Percentiles rank a stretch among this genome's conserved stretches.
Evolutionary conservation across 225 moss, liverwort and hornwort genomes (phyloP).

Genomic region (Sphagnum tenellum): DNA sequence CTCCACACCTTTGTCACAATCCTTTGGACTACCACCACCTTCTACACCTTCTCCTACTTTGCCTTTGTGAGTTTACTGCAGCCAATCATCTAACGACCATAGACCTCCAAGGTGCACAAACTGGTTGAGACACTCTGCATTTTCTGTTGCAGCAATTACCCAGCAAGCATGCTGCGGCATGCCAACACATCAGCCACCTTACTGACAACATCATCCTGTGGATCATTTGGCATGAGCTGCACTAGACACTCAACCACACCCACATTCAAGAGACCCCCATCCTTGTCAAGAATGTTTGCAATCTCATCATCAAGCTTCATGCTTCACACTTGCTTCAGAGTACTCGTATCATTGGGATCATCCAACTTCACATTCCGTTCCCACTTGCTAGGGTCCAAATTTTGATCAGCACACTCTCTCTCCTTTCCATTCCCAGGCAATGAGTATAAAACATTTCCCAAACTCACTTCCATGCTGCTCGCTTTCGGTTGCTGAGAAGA

Average conservation of each 20-base stretch:
- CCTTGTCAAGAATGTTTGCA: slow-evolving; percentile 82
- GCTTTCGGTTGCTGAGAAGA: slow-evolving; percentile 70
- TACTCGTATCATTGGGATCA: slow-evolving; percentile 79
- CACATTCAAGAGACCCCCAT: slow-evolving; percentile 64
- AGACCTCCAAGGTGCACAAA: slow-evolving; percentile 85
- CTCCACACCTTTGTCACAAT: slow-evolving; percentile 89
- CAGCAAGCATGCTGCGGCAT: slow-evolving; percentile 74
- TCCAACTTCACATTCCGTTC: slow-evolving; percentile 84
- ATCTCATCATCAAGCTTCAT: slow-evolving; percentile 53
- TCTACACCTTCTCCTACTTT: slow-evolving; percentile 55
- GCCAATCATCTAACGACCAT: slow-evolving; percentile 92
- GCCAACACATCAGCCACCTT: slow-evolving; percentile 66
- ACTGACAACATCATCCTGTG: slow-evolving; percentile 51
- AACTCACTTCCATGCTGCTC: slow-evolving; percentile 43
- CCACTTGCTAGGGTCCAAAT: slow-evolving; percentile 73
- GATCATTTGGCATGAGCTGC: slow-evolving; percentile 91
- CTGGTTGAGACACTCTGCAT: slow-evolving; percentile 64
- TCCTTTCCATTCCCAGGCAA: slow-evolving; percentile 82
- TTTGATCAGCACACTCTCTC: slow-evolving; percentile 83
- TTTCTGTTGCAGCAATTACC: slow-evolving; percentile 82
- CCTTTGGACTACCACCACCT: slow-evolving; percentile 78
- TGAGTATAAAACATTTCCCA: slow-evolving; percentile 49
- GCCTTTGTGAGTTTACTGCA: slow-evolving; percentile 97
- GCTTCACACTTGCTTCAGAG: slow-evolving; percentile 99
- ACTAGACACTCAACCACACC: slow-evolving; percentile 73